These are phyloP conservation scores for Magnaporthiopsis incrustans DNA, from an alignment of 2,329 filamentous ascomycete species.

Conservation along the genomic window DNA sequence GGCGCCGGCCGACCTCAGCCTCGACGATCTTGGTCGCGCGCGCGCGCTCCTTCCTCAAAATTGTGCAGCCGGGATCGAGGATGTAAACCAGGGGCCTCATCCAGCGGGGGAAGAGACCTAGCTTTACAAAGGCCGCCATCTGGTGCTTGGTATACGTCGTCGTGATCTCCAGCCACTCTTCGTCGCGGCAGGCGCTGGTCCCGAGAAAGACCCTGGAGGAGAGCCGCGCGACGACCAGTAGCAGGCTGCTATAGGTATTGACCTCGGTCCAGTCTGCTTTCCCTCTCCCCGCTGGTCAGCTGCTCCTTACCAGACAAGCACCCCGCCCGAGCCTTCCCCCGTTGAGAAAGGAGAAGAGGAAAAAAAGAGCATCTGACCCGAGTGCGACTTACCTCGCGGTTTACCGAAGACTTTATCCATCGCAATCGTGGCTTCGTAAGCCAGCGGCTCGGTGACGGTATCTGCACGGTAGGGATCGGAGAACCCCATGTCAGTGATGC, in stretches of 20 bases:
- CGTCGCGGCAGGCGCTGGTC: background rate
- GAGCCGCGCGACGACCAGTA: background rate
- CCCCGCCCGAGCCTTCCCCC: background rate
- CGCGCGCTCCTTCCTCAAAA: background rate
- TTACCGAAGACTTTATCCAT: background rate
- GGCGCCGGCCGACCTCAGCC: background rate
- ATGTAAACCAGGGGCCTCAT: background rate
- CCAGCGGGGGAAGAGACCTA: background rate
- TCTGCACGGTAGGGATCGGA: background rate
- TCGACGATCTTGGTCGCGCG: background rate
- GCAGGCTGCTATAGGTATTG: background rate
- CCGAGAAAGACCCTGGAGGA: background rate
- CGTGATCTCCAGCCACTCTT: background rate
- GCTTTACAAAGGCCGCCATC: background rate
- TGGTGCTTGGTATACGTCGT: background rate
- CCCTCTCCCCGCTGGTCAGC: background rate
- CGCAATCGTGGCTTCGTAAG: background rate
- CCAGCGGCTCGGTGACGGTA: background rate
- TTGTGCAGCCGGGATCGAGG: background rate
- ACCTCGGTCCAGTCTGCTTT: constrained; percentile 2
- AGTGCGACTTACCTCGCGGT: background rate
- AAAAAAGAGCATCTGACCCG: background rate
- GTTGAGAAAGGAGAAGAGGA: background rate
- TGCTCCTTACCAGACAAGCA: background rate
- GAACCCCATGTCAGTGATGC: no score